Base-by-base conservation (phyloP, 768 basidiomycete species). In the Suillus lakei region DNA sequence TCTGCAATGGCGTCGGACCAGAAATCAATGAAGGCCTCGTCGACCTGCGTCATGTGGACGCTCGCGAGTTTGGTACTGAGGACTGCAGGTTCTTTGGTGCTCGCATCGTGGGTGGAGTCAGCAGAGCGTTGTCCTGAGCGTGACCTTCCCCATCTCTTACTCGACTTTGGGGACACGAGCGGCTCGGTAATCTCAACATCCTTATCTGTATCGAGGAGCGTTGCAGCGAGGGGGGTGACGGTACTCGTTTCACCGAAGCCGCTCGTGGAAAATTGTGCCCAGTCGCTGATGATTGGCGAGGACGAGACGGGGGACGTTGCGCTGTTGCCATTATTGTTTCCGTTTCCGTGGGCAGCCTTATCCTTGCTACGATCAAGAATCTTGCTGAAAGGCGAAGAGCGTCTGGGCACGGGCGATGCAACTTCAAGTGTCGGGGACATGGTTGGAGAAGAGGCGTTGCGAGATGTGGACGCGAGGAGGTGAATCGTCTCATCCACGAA, bases 11-110 rank as follows among this genome's bases (percentile, higher is more conserved):
- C 84, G 70, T 94, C 92, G 60, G 82, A 84, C 91, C 91, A 93
- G 72, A 92, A 92, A 74, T 94, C 92, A 62, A 93, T 77, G 73
- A 94, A 93, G 1, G 91, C 91, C 70, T 93, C 92, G 70, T 94
- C 92, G 13, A 94, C 71, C 66, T 87, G 83, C n/a, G 88, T 77
- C 41, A 86, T 68, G 10, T 70, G 70, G 9, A 76, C 70, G 2
- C 75, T 75, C 16, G 81, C 77, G 13, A 89, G 74, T 10, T 77
- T 74, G 0, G 82, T 81, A 26, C 83, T 78, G 66, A 76, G 4
- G 26, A 75, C 60, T 48, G 64, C 56, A 4, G 63, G 6, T 38
- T 66, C 71, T 53, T 44, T 65, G 60, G 63, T 58, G 62, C 26
- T 64, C 43, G 13, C 70, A 63, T 30, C 38, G 4, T 60, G 55